A percentile compares a stretch with the other conserved stretches of the same genome.
These are phyloP conservation scores for Poa pratensis DNA, from an alignment of 176 grass and related monocot species.

Conservation along the genomic window DNA sequence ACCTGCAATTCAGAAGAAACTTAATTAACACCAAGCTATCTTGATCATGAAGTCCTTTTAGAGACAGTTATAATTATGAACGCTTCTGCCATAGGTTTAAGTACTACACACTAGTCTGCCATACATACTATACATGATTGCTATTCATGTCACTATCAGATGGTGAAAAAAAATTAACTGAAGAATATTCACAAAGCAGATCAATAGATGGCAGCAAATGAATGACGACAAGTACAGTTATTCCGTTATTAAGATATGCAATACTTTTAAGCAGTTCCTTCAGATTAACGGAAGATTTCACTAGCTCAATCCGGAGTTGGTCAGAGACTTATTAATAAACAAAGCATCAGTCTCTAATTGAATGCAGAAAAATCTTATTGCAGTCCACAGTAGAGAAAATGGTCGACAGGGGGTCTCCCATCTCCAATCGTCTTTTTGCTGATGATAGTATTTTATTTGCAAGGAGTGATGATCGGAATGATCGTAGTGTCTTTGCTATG, in stretches of 20 bases:
- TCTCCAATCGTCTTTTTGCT: too few relatives aligned
- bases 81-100: slow-evolving; percentile 18
- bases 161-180: slow-evolving; percentile 38
- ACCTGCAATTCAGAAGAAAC: slow-evolving; percentile 55
- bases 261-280: neutral
- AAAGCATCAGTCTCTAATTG: too few relatives aligned
- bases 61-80: slow-evolving; percentile 6
- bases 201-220: slow-evolving; percentile 3
- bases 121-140: neutral
- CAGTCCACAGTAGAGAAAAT: too few relatives aligned
- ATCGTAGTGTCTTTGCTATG: too few relatives aligned
- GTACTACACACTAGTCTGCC: neutral
- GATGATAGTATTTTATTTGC: too few relatives aligned
- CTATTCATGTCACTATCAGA: slow-evolving; percentile 11
- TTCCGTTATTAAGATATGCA: neutral
- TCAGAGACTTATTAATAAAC: too few relatives aligned
- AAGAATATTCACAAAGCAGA: slow-evolving; percentile 33
- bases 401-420: too few relatives aligned
- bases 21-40: slow-evolving; percentile 4
- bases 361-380: too few relatives aligned
- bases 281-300: slow-evolving; percentile 14
- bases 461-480: too few relatives aligned
- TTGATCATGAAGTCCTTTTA: neutral
- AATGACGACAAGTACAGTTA: slow-evolving; percentile 8
- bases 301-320: neutral